Evolutionary conservation across 2,329 filamentous ascomycete genomes (phyloP).

Genomic region (Cordyceps cateniannulata): DNA sequence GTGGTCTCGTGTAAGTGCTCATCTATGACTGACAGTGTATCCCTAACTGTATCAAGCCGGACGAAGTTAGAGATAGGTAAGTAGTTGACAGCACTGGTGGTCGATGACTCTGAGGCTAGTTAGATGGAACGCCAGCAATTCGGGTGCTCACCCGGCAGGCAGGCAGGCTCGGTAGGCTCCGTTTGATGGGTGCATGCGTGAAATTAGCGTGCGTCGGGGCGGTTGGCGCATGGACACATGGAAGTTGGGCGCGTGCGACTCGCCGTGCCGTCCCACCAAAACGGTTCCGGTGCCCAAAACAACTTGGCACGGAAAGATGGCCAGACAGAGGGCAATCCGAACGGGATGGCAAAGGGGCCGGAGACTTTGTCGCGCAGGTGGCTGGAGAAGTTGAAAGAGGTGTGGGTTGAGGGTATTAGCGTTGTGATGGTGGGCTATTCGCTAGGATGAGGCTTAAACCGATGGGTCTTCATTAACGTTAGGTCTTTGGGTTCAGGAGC

Average conservation of each 20-base stretch:
- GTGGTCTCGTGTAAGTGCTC: background rate
- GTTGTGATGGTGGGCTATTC: background rate
- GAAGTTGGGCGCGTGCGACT: background rate
- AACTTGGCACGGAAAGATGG: background rate
- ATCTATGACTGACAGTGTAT: background rate
- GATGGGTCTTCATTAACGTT: conserved; percentile 1
- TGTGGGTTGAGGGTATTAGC: background rate
- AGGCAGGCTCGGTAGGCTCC: conserved; percentile 3
- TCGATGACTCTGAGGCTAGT: background rate
- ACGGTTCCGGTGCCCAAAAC: background rate
- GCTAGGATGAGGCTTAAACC: background rate
- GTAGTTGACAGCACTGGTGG: background rate
- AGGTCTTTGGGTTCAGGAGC: background rate
- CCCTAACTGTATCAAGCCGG: too few relatives aligned
- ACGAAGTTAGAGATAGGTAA: background rate
- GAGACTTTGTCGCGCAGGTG: conserved; percentile 3
- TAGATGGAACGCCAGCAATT: background rate
- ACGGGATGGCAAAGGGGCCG: background rate
- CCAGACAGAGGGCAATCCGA: background rate
- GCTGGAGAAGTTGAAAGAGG: background rate
- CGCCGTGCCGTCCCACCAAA: background rate
- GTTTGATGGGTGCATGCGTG: background rate
- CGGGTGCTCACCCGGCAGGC: background rate
- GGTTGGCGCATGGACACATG: background rate
- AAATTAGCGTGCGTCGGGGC: background rate